A percentile compares a stretch with the other conserved stretches of the same genome.
Evolutionary conservation across 179 eudicot species (phyloP).

Genomic region (Patellifolia procumbens): DNA sequence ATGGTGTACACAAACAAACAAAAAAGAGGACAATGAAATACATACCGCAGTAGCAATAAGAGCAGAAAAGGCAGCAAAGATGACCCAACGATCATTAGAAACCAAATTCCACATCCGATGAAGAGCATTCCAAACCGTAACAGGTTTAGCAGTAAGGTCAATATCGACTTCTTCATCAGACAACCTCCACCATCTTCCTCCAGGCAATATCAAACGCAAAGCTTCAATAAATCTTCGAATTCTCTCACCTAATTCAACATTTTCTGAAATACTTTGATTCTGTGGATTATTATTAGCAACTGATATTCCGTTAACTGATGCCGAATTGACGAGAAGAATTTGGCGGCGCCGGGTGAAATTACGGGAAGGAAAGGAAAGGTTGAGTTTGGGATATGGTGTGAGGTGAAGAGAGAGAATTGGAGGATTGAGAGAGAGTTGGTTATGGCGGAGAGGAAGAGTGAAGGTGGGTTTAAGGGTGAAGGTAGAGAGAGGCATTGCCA

Average conservation of each 20-base stretch:
- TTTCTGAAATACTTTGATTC: neutral
- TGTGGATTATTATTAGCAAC: conserved; percentile 8
- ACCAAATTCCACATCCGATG: conserved; percentile 82
- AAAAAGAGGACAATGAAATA: no score
- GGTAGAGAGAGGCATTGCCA: conserved; percentile 35
- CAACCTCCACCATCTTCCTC: conserved; percentile 89
- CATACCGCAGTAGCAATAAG: conserved; percentile 78
- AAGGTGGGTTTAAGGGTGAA: no score
- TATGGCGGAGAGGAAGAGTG: conserved; percentile 11
- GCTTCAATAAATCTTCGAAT: conserved; percentile 36
- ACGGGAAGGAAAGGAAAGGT: neutral
- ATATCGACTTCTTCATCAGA: conserved; percentile 48
- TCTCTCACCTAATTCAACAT: conserved; percentile 37
- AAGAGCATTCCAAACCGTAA: conserved; percentile 79
- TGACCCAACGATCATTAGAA: conserved; percentile 72
- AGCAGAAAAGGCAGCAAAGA: conserved; percentile 73
- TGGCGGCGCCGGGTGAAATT: conserved; percentile 23
- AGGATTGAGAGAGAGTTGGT: neutral
- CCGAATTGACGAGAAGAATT: conserved; percentile 34
- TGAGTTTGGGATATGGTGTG: neutral
- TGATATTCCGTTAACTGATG: conserved; percentile 51
- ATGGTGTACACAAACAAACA: no score
- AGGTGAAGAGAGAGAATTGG: conserved; percentile 13
- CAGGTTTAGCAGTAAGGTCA: conserved; percentile 63
- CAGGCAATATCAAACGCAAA: conserved; percentile 61